Evolutionary conservation across 805 yeast species (phyloP), one percentile per base, ranked within the genome.

Genomic region (Myxozyma kluyveri): DNA sequence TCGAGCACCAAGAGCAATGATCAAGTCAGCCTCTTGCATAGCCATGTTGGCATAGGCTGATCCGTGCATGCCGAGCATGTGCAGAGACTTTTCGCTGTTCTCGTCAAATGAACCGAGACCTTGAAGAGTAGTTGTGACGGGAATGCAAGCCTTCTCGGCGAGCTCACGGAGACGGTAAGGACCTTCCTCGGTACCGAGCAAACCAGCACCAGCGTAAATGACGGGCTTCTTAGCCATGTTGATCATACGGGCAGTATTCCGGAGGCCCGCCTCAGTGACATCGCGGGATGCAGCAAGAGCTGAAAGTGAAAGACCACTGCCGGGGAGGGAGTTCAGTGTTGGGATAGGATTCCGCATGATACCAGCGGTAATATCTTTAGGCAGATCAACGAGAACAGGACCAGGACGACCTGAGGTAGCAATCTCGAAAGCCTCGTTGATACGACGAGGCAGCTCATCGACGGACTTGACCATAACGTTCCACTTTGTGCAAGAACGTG

Each of bases 41-140:
- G 98, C 95, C 65, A 86, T 69, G 77, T 93, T 93, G 62, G 99
- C 99, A 63, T 89, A 88, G 45, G 89, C 96, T 56, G 83, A 79
- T 60, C 99, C 99, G 72, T 93, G 99, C 99, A 93, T 93, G 64
- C 99, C 99, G 61, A 93, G 79, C 95, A 93, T 88, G 71, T 91
- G 96, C 61, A 93, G 73, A 23, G 96, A 84, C 71, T 89, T 88
- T 60, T 83, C 83, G 72, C 90, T 96, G 57, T 77, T 79, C 75
- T 93, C 98, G 72, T 93, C 96, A 65, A 84, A 93, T 6, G 95
- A 86, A 63, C 99, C 99, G 59, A 93, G 78, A 51, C 86, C 97
- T 72, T 90, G 98, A 52, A 93, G 69, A 47, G 97, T 86, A 24
- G 98, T 93, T 41, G 99, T 91, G 57, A 93, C 99, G 31, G 99